A percentile compares a stretch with the other conserved stretches of the same genome.
Conservation (phyloP, 495 filamentous ascomycete species). For the Hypoxylon fuscum region DNA sequence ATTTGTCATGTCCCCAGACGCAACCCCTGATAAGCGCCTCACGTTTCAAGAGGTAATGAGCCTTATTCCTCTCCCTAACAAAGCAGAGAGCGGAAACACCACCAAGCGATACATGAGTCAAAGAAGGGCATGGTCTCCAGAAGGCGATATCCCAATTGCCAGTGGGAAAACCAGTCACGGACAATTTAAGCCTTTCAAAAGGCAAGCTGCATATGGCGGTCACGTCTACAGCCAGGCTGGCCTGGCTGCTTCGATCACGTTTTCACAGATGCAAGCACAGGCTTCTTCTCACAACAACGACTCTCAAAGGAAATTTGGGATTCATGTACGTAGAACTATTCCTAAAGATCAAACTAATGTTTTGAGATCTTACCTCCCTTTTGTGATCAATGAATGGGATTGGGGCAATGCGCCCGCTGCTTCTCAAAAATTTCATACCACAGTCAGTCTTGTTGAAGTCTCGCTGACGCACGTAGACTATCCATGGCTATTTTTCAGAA, state of each 20-base stretch:
- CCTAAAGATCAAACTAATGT: no score
- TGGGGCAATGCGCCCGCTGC: no score
- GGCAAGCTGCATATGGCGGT: slow-evolving; percentile 63
- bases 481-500: slow-evolving; percentile 74
- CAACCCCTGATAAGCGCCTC: slow-evolving; percentile 31
- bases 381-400: no score
- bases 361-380: no score
- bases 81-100: slow-evolving; percentile 10
- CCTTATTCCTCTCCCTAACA: slow-evolving; percentile 45
- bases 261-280: slow-evolving; percentile 49
- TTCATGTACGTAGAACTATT: slow-evolving; percentile 74
- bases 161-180: not conserved
- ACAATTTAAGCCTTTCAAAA: not conserved
- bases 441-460: no score
- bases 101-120: slow-evolving; percentile 51
- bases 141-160: slow-evolving; percentile 32
- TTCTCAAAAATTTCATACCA: no score
- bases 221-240: slow-evolving; percentile 74
- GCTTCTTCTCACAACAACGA: slow-evolving; percentile 22
- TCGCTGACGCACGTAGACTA: slow-evolving; percentile 57
- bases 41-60: slow-evolving; percentile 52
- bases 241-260: slow-evolving; percentile 66
- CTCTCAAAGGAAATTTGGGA: slow-evolving; percentile 50
- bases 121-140: slow-evolving; percentile 46
- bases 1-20: slow-evolving; percentile 7